Evolutionary conservation across 2,329 filamentous ascomycete species (phyloP).

Genomic region (Monilinia fructigena): DNA sequence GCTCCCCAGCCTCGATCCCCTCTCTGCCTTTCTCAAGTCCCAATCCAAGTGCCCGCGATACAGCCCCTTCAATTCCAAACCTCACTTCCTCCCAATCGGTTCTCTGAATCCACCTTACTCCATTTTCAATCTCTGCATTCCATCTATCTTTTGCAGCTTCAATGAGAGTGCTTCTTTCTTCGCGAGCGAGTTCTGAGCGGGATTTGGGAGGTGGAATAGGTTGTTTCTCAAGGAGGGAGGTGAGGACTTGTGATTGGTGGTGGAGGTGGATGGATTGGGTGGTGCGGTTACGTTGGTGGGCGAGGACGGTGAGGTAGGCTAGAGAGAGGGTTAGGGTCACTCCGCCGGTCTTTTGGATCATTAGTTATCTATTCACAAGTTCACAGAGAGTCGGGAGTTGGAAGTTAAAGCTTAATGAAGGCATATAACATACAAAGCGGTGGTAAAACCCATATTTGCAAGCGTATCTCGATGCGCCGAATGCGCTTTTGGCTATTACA

Average conservation of each 20-base stretch:
- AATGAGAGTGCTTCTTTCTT: constrained; percentile 55
- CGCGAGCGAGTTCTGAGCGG: constrained; percentile 50
- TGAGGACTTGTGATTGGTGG: constrained; percentile 55
- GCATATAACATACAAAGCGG: constrained; percentile 61
- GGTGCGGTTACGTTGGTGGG: constrained; percentile 66
- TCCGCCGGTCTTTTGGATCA: constrained; percentile 62
- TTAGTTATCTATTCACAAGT: constrained; percentile 24
- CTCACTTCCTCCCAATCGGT: constrained; percentile 64
- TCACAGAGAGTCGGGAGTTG: not conserved
- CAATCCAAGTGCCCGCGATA: constrained; percentile 44
- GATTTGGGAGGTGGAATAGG: constrained; percentile 50
- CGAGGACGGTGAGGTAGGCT: constrained; percentile 68
- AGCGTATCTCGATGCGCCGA: constrained; percentile 24
- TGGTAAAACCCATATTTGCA: constrained; percentile 65
- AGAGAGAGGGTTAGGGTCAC: constrained; percentile 72
- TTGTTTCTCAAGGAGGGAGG: constrained; percentile 51
- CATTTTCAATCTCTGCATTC: constrained; percentile 70
- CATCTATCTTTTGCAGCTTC: constrained; percentile 74
- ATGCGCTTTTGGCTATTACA: constrained; percentile 23
- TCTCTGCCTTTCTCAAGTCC: constrained; percentile 37
- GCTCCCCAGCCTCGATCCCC: constrained; percentile 35
- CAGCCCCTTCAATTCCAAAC: constrained; percentile 54
- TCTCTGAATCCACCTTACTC: constrained; percentile 64
- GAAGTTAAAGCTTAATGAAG: not conserved
- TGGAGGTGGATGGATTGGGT: constrained; percentile 5